A percentile compares a stretch with the other conserved stretches of the same genome.
Evolutionary conservation across 23 red algal species (phyloP).

Genomic region (Agarophyton chilense): DNA sequence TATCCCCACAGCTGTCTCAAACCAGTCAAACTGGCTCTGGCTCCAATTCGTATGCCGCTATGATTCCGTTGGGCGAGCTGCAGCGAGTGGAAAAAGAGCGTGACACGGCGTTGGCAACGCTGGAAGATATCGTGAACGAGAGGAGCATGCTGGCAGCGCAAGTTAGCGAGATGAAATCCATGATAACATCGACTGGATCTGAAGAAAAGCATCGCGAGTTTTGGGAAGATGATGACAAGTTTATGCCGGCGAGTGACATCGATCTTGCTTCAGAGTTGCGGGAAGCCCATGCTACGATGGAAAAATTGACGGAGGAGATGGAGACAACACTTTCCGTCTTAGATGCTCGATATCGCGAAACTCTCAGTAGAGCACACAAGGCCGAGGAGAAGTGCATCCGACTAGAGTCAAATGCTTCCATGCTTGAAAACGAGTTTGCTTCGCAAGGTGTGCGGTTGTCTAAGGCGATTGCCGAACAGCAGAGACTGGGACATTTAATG

Average conservation of each 20-base stretch:
- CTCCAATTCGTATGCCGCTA: background rate
- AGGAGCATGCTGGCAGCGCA: constrained; percentile 63
- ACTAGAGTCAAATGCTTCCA: constrained; percentile 20
- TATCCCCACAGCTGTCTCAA: constrained; percentile 3
- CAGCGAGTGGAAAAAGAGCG: constrained; percentile 63
- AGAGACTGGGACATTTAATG: constrained; percentile 22
- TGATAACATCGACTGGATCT: background rate
- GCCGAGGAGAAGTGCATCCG: constrained; percentile 52
- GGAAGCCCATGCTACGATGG: constrained; percentile 56
- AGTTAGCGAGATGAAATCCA: constrained; percentile 51
- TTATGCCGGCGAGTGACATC: constrained; percentile 11
- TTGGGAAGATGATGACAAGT: background rate
- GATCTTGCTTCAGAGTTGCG: constrained; percentile 55
- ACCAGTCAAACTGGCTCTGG: background rate
- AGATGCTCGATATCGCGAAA: constrained; percentile 52
- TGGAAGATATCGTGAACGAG: constrained; percentile 72
- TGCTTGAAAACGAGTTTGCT: constrained; percentile 49
- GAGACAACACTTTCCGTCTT: constrained; percentile 43
- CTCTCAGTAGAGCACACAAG: constrained; percentile 51
- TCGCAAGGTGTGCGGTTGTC: constrained; percentile 33
- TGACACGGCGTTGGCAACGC: constrained; percentile 31
- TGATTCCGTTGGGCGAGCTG: constrained; percentile 15
- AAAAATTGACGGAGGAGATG: constrained; percentile 63
- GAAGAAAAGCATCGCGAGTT: background rate
- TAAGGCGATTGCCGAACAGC: constrained; percentile 29